These are phyloP conservation scores for Lachnellula subtilissima DNA, from an alignment of 2,329 filamentous ascomycete genomes.

Conservation along the genomic window DNA sequence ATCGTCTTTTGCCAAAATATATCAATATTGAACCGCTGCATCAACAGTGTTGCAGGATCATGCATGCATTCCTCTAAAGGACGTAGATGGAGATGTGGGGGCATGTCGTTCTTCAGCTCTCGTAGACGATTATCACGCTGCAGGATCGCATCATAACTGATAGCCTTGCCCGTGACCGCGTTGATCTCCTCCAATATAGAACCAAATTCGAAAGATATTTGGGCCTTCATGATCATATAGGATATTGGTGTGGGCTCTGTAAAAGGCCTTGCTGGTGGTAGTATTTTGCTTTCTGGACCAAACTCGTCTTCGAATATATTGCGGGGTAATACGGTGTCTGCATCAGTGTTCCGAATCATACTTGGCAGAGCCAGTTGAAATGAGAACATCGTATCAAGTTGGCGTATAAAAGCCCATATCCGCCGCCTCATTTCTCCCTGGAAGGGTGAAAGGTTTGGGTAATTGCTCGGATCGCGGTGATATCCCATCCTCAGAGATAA, in stretches of 20 bases:
- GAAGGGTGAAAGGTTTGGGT: conserved; percentile 66
- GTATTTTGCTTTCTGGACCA: conserved; percentile 58
- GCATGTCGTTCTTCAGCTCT: conserved; percentile 61
- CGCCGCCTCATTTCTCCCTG: conserved; percentile 72
- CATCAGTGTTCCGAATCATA: conserved; percentile 71
- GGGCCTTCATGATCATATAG: conserved; percentile 69
- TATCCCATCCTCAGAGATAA: conserved; percentile 53
- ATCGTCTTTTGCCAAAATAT: conserved; percentile 85
- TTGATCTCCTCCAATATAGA: conserved; percentile 64
- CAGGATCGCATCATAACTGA: conserved; percentile 61
- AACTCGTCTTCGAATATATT: conserved; percentile 83
- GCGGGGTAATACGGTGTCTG: conserved; percentile 68
- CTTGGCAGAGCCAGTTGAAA: conserved; percentile 58
- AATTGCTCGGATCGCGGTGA: conserved; percentile 72
- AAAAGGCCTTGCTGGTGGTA: conserved; percentile 63
- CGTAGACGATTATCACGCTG: conserved; percentile 57
- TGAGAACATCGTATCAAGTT: conserved; percentile 72
- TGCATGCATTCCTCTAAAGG: conserved; percentile 67
- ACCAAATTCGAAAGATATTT: conserved; percentile 62
- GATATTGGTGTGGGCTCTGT: conserved; percentile 71
- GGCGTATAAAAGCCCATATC: conserved; percentile 66
- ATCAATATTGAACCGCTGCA: conserved; percentile 79
- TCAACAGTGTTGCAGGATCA: conserved; percentile 79
- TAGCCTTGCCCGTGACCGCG: conserved; percentile 46
- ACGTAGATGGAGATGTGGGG: conserved; percentile 73